phyloP scores from a whole-genome alignment of 2,329 filamentous ascomycete species.

The Drechslera avenae region DNA sequence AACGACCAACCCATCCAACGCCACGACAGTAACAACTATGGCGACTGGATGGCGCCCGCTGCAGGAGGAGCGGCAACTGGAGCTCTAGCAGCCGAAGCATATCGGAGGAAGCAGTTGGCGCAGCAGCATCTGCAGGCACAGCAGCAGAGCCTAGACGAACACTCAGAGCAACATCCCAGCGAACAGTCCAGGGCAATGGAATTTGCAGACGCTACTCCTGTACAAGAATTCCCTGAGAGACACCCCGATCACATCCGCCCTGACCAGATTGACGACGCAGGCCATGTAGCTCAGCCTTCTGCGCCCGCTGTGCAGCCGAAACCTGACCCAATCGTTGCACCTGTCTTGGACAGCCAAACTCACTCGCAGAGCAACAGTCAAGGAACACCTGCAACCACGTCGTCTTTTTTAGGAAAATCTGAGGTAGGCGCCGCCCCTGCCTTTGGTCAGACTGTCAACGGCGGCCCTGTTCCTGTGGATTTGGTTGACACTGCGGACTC shows the following conservation, averaged over 20 bases:
- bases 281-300: conserved; percentile 6
- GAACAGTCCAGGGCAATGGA: conserved; percentile 6
- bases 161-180: conserved; percentile 15
- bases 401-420: conserved; percentile 43
- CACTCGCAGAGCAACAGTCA: conserved; percentile 15
- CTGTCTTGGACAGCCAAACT: conserved; percentile 10
- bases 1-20: conserved; percentile 22
- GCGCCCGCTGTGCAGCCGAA: conserved; percentile 9
- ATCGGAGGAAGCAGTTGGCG: conserved; percentile 37
- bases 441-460: conserved; percentile 35
- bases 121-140: conserved; percentile 33
- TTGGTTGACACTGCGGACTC: conserved; percentile 21
- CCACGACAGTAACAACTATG: conserved; percentile 54
- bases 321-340: conserved; percentile 19
- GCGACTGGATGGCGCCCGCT: conserved; percentile 61
- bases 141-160: conserved; percentile 26
- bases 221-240: conserved; percentile 16
- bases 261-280: conserved; percentile 19
- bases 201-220: conserved; percentile 4
- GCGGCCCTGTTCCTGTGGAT: conserved; percentile 33
- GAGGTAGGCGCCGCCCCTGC: conserved; percentile 33
- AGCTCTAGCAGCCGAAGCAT: conserved; percentile 46
- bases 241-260: conserved; percentile 20
- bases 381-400: conserved; percentile 21
- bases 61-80: conserved; percentile 52